phyloP scores from a whole-genome alignment of 2,329 filamentous ascomycete genomes.

The Fusarium coffeatum region DNA sequence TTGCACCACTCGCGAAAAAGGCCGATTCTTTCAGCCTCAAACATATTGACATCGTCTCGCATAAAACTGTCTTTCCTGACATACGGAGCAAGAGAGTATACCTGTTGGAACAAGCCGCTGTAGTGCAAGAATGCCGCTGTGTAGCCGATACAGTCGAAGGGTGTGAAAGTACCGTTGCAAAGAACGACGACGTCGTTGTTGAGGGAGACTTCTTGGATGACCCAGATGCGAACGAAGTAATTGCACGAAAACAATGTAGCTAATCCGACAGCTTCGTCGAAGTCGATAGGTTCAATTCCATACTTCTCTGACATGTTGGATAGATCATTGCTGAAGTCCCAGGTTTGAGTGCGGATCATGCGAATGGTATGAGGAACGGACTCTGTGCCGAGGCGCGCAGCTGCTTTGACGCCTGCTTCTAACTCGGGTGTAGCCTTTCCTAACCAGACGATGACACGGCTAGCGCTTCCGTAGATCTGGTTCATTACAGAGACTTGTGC shows the following conservation, averaged over 20 bases:
- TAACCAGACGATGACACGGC: conserved; percentile 2
- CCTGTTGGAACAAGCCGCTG: not conserved
- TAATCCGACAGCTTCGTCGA: not conserved
- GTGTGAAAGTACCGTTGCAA: not conserved
- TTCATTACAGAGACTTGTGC: not conserved
- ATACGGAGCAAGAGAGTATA: not conserved
- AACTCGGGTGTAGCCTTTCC: not conserved
- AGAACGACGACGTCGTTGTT: not conserved
- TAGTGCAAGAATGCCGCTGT: not conserved
- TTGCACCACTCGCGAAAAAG: not conserved
- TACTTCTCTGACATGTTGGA: not conserved
- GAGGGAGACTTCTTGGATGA: not conserved
- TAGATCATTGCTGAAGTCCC: not conserved
- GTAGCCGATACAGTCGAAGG: not conserved
- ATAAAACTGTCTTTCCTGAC: no score
- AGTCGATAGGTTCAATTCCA: not conserved
- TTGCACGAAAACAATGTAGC: not conserved
- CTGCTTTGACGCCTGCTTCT: not conserved
- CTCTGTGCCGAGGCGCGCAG: not conserved
- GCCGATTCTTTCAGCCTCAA: not conserved
- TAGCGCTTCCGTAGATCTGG: conserved; percentile 7
- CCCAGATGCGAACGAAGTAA: not conserved
- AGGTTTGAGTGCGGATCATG: not conserved
- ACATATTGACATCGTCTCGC: not conserved
- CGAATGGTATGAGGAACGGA: not conserved